These are phyloP conservation scores for Cucumis sativus DNA, from an alignment of 306 rosid genomes.

Conservation along the genomic window DNA sequence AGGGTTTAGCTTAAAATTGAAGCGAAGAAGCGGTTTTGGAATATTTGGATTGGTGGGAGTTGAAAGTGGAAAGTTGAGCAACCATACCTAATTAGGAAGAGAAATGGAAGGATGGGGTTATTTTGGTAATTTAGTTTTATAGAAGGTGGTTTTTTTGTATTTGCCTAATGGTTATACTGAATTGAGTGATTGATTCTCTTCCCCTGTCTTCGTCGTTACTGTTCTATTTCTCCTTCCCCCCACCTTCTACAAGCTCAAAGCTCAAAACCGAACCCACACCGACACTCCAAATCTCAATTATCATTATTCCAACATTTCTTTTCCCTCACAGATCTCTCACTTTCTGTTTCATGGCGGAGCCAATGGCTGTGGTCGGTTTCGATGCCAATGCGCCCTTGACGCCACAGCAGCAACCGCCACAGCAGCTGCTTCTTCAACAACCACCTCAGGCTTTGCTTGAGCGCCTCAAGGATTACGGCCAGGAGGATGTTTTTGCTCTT, in stretches of 20 bases:
- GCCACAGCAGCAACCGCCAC: slow-evolving; percentile 13
- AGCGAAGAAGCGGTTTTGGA: not conserved
- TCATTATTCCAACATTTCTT: not conserved
- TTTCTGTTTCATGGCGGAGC: slow-evolving; percentile 26
- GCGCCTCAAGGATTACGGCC: slow-evolving; percentile 93
- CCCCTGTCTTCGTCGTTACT: slow-evolving; percentile 35
- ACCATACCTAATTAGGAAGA: not conserved
- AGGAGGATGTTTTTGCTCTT: slow-evolving; percentile 78
- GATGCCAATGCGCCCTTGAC: slow-evolving; percentile 29
- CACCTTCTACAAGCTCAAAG: slow-evolving; percentile 9
- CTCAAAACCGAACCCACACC: not conserved
- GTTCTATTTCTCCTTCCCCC: slow-evolving; percentile 18
- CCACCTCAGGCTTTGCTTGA: slow-evolving; percentile 78
- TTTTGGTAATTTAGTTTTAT: not conserved
- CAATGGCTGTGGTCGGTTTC: slow-evolving; percentile 25
- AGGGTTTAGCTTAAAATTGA: not conserved
- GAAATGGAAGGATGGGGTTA: not conserved
- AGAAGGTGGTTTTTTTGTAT: not conserved
- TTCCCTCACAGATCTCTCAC: slow-evolving; percentile 5
- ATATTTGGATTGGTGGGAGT: not conserved
- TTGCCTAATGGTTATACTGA: not conserved
- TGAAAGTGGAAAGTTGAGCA: not conserved
- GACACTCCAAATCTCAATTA: not conserved
- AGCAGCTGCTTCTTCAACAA: slow-evolving; percentile 19
- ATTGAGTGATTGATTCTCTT: slow-evolving; percentile 13